Evolutionary conservation across 345 rosid genomes (phyloP), one percentile per base, ranked within the genome.

Genomic region (Anacardium occidentale): DNA sequence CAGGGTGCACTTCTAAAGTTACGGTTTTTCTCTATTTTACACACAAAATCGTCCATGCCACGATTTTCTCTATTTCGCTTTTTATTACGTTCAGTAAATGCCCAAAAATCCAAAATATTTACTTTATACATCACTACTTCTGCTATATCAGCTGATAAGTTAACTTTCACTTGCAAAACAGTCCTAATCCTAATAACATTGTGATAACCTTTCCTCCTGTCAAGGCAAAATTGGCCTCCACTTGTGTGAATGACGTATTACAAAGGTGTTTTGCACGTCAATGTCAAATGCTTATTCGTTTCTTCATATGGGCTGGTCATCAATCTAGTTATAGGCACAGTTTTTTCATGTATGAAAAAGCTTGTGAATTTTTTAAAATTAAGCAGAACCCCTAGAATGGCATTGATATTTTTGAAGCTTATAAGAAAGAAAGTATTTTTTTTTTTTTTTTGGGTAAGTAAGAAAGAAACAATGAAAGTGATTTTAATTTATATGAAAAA

Each of bases 241-340:
- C 66, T 57, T 89, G 83, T 77, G 85, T 91, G 74, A 72, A 68
- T 68, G 86, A 85, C 68, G 97, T 94, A 18, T 57, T 90, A 4
- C 64, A 34, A 59, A 87, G 85, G 71, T 88, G 87, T 76, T 37
- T 80, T 47, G 47, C 73, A 9, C 79, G 59, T 67, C 81, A 85
- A n/a, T 71, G 79, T 65, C 80, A 76, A 3, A 47, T 68, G 80
- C 97, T 91, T 83, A 85, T 94, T 58, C 79, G 93, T 59, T 94
- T 94, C 71, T 92, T 92, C 60, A 58, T 94, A 10, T 90, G 93
- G 98, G 87, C 93, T 26, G 97, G 92, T 79, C 81, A 74, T 17
- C 97, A 86, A 57, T 79, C 91, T 1, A 77, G 75, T 40, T n/a
- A 85, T 58, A 84, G 91, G 79, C 97, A 92, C 79, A 88, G 89